These are phyloP conservation scores for Bipolaris cookei DNA, from an alignment of 2,329 filamentous ascomycete genomes.

Conservation along the genomic window DNA sequence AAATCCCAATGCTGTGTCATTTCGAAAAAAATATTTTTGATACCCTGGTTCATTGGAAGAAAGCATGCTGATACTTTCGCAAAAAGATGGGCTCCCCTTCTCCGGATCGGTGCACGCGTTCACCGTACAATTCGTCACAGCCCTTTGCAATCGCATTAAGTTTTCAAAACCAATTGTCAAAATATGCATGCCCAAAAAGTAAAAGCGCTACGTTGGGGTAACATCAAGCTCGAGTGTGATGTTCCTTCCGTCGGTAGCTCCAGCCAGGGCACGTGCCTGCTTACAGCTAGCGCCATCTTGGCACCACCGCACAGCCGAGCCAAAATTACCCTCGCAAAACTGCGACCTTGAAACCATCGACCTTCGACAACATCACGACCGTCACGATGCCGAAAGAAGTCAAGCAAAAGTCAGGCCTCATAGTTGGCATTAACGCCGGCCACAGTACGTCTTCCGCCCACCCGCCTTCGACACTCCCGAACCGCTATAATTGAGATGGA, in stretches of 20 bases:
- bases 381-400: slow-evolving; percentile 61
- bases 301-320: slow-evolving; percentile 27
- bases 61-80: not conserved
- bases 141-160: too few relatives aligned
- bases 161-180: not conserved
- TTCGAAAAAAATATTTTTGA: not conserved
- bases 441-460: slow-evolving; percentile 63
- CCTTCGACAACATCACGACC: slow-evolving; percentile 46
- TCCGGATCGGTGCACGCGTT: not conserved
- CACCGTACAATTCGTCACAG: not conserved
- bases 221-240: not conserved
- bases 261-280: slow-evolving; percentile 18
- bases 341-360: slow-evolving; percentile 21
- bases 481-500: slow-evolving; percentile 10
- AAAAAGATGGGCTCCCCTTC: not conserved
- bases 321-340: slow-evolving; percentile 27
- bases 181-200: not conserved
- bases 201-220: too few relatives aligned
- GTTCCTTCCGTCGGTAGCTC: not conserved
- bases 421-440: slow-evolving; percentile 68
- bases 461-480: slow-evolving; percentile 18
- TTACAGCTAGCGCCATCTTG: slow-evolving; percentile 28
- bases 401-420: slow-evolving; percentile 61
- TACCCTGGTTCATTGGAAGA: not conserved
- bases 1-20: not conserved